Percentiles rank a stretch among this genome's conserved stretches.
phyloP scores from a whole-genome alignment of 139 green algal genomes.

The Micractinium conductrix region DNA sequence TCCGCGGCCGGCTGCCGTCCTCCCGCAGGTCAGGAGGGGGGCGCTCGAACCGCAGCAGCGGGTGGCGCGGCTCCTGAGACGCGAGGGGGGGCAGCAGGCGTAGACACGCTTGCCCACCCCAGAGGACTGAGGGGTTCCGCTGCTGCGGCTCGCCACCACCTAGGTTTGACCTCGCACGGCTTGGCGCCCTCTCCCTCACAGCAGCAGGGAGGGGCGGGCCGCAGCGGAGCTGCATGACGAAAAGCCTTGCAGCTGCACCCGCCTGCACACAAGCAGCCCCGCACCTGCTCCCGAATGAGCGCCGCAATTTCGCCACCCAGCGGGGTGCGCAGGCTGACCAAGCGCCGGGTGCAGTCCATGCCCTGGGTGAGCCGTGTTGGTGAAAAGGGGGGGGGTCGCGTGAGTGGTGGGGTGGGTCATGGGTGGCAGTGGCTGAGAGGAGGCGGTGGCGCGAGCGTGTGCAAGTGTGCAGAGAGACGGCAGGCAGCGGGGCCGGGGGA shows the following conservation, averaged over 20 bases:
- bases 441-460: too few species aligned
- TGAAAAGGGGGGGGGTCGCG: too few species aligned
- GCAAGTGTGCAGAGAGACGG: too few species aligned
- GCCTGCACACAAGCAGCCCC: background rate
- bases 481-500: too few species aligned
- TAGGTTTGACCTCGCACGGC: too few species aligned
- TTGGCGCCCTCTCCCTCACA: too few species aligned
- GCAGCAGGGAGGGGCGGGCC: too few species aligned
- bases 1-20: conserved; percentile 24
- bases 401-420: too few species aligned
- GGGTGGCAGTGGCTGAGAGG: too few species aligned
- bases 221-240: background rate
- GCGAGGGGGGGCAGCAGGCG: background rate
- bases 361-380: too few species aligned
- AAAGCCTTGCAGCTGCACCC: background rate
- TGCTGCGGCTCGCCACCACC: too few species aligned
- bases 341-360: conserved; percentile 13
- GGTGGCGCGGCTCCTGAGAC: conserved; percentile 20
- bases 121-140: too few species aligned
- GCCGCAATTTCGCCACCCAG: background rate
- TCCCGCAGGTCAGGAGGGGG: conserved; percentile 9
- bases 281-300: conserved; percentile 15
- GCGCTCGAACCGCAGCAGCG: conserved; percentile 8
- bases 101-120: background rate
- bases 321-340: background rate